Base-by-base conservation (phyloP, 163 green algal species). In the Chloromonas sp. region DNA sequence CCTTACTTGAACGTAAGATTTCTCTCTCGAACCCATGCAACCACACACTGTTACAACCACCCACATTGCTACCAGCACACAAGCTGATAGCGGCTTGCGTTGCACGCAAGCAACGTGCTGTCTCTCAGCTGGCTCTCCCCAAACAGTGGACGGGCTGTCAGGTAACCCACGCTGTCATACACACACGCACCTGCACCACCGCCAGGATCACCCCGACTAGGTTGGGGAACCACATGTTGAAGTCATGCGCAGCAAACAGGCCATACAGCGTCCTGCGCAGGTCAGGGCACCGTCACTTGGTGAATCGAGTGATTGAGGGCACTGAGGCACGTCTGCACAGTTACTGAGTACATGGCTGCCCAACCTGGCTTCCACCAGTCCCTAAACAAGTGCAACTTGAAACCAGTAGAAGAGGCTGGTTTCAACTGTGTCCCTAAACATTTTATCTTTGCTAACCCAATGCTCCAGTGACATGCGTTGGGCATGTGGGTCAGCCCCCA, bases 171-270 rank as follows among this genome's bases (percentile, higher is more conserved):
- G 36, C 36, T 36, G 36, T 36, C 36, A 36, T 36, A 36, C 36
- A 36, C 36, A 36, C 36, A 36, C 36, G 36, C 14, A 91, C 66
- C 82, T 89, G 86, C 59, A 89, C 2, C 0, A 81, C 13, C 0
- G 83, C 88, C 60, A 91, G 70, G 58, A 86, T 8, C 11, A 82
- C 79, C 0, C 90, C 90, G 0, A 92, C 83, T 0, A 78, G 74
- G 87, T 95, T 95, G 3, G 92, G 92, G 36, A 93, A 79, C 83
- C 87, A 91, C 0, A 95, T 82, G 76, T 94, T 94, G 62, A 84
- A 82, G 85, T 95, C 92, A 62, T 84, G 85, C 15, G 71, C 57
- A 14, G 2, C 58, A 14, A 82, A 60, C 5, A 62, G 3, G 5
- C 58, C 70, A 60, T 74, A 74, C 76, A 81, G 0, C n/a, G 2